Conservation (phyloP, 2,329 filamentous ascomycete genomes). For the Fusarium xylarioides region DNA sequence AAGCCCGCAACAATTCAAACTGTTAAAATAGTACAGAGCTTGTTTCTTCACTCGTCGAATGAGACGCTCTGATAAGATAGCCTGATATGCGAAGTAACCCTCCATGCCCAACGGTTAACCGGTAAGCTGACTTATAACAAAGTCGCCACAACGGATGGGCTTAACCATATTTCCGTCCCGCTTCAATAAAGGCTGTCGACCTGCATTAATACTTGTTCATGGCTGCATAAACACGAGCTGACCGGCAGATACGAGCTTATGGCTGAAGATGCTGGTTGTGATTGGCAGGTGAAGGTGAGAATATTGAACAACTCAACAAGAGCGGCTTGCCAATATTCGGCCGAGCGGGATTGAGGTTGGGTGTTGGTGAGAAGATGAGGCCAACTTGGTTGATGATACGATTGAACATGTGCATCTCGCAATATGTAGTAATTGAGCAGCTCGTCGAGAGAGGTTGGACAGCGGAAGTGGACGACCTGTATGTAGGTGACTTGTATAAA, state of each 20-base stretch:
- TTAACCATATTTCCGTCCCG: not conserved
- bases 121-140: slow-evolving; percentile 11
- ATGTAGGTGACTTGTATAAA: slow-evolving; percentile 1
- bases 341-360: not conserved
- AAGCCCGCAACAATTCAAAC: not conserved
- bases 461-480: not conserved
- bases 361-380: not conserved
- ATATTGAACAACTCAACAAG: not conserved
- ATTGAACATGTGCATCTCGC: not conserved
- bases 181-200: slow-evolving; percentile 34
- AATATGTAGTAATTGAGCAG: not conserved
- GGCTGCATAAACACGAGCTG: slow-evolving; percentile 28
- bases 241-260: slow-evolving; percentile 34
- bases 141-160: not conserved
- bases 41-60: not conserved
- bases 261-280: slow-evolving; percentile 1
- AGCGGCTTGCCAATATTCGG: not conserved
- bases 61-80: not conserved
- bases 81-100: not conserved
- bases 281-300: slow-evolving; percentile 4
- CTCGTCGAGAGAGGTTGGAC: too few relatives aligned
- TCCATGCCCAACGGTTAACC: not conserved
- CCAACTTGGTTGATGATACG: not conserved
- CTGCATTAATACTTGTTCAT: slow-evolving; percentile 17
- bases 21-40: not conserved